phyloP scores from a whole-genome alignment of 441 rosid species.

The Populus hybrid region DNA sequence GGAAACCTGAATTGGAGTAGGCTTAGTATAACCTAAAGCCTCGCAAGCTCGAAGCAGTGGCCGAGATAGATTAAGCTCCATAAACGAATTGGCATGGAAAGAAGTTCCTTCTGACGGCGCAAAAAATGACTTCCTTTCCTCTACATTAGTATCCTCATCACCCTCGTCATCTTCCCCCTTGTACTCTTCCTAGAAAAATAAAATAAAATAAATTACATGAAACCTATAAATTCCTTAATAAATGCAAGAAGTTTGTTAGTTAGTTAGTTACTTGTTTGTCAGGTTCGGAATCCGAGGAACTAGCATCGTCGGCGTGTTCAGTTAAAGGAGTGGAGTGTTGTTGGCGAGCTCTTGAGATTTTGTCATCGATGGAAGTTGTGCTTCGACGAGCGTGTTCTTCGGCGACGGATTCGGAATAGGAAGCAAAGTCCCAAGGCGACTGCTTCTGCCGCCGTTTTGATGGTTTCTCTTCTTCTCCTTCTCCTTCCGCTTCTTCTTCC shows the following conservation, averaged over 20 bases:
- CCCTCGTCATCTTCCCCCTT: conserved; percentile 54
- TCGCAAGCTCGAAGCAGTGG: conserved; percentile 92
- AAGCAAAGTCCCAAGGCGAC: conserved; percentile 90
- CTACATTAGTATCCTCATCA: conserved; percentile 29
- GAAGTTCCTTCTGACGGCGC: conserved; percentile 70
- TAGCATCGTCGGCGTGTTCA: conserved; percentile 22
- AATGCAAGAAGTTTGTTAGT: background rate
- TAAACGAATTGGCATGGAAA: conserved; percentile 77
- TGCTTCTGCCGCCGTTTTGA: conserved; percentile 36
- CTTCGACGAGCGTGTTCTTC: conserved; percentile 92
- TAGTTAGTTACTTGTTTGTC: conserved; percentile 54
- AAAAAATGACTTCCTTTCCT: conserved; percentile 57
- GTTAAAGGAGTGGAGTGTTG: conserved; percentile 36
- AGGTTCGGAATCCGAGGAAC: conserved; percentile 48
- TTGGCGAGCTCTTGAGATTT: conserved; percentile 66
- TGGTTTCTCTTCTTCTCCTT: conserved; percentile 15
- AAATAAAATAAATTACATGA: background rate
- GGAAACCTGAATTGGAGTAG: conserved; percentile 92
- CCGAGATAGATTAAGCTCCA: conserved; percentile 89
- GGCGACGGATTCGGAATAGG: conserved; percentile 82
- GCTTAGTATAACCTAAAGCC: conserved; percentile 79
- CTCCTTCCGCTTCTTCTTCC: conserved; percentile 8
- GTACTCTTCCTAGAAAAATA: conserved; percentile 54
- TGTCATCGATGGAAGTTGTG: conserved; percentile 83
- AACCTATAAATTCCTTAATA: background rate